phyloP scores from a whole-genome alignment of 768 basidiomycete species.

The Mycena leptocephala region DNA sequence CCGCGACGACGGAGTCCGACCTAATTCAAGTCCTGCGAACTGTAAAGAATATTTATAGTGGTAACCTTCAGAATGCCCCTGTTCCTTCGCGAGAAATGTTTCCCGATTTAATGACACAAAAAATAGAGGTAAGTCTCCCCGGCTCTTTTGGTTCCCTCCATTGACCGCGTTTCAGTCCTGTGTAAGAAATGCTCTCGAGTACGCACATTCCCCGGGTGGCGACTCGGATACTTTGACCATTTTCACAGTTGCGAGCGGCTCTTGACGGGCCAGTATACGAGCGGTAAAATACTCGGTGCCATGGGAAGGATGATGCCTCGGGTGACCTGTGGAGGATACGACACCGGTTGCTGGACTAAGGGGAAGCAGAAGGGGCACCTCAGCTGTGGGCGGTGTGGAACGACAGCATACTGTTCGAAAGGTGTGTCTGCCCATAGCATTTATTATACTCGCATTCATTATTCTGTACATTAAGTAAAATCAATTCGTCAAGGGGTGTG shows the following conservation, averaged over 20 bases:
- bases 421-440: neutral
- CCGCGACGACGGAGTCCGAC: neutral
- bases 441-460: neutral
- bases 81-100: neutral
- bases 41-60: neutral
- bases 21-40: neutral
- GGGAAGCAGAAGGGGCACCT: conserved; percentile 14
- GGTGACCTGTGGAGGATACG: conserved; percentile 3
- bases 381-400: conserved; percentile 6
- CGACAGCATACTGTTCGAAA: conserved; percentile 4
- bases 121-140: neutral
- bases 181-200: neutral
- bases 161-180: too few relatives aligned
- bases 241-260: neutral
- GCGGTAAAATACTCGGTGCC: conserved; percentile 10
- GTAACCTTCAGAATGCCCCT: neutral
- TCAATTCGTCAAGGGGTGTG: too few relatives aligned
- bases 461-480: neutral
- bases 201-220: neutral
- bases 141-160: too few relatives aligned
- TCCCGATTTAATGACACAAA: neutral
- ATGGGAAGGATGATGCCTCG: conserved; percentile 6
- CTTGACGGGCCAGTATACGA: neutral
- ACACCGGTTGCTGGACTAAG: conserved; percentile 14
- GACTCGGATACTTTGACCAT: neutral